Conservation (phyloP, 2,329 filamentous ascomycete genomes). For the Fusarium sambucinum region DNA sequence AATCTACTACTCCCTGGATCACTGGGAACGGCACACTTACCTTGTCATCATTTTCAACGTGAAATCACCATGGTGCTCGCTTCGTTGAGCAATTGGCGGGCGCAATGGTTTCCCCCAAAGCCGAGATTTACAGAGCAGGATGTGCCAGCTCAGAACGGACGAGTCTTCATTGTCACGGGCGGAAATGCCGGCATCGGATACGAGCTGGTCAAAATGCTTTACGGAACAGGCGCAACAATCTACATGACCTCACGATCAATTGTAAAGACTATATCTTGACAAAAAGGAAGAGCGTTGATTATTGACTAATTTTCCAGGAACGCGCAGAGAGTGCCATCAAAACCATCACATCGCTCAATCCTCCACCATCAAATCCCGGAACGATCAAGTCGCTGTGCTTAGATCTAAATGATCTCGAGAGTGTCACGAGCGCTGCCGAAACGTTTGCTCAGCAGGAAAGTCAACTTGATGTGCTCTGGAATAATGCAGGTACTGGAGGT, state of each 20-base stretch:
- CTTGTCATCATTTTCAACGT: too few relatives aligned
- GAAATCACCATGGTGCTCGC: neutral
- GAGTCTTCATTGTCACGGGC: neutral
- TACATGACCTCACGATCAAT: neutral
- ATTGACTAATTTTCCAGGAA: neutral
- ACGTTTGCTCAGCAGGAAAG: neutral
- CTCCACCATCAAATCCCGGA: neutral
- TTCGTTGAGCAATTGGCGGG: neutral
- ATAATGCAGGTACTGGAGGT: neutral
- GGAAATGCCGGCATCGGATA: neutral
- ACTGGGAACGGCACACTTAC: neutral
- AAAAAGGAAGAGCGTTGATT: accelerated
- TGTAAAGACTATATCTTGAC: neutral
- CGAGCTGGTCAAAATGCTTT: neutral
- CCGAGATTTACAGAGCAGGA: neutral
- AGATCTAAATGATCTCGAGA: neutral
- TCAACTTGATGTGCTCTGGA: neutral
- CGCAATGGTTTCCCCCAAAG: constrained; percentile 1
- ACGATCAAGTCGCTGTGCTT: neutral
- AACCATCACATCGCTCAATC: neutral
- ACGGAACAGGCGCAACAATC: neutral
- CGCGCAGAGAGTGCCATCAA: neutral
- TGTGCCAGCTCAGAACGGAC: neutral
- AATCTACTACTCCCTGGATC: neutral
- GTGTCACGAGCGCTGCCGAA: neutral